Evolutionary conservation across 2,329 filamentous ascomycete genomes (phyloP), one percentile per base, ranked within the genome.

Genomic region (Atkinsonella hypoxylon): DNA sequence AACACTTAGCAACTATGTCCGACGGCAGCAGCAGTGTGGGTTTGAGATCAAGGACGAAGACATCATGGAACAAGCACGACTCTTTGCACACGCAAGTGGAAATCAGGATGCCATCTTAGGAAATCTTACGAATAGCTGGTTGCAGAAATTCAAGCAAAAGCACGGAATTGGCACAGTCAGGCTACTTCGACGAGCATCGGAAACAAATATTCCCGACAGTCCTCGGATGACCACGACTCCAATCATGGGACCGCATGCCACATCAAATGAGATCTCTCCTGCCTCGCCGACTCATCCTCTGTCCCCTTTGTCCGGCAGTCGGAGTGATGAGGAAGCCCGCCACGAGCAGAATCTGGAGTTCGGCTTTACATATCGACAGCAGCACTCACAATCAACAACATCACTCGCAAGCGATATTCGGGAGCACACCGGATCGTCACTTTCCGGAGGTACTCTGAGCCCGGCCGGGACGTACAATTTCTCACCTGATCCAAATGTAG

Each of bases 111-210:
- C 77, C 55, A 80, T 87, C 47, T 67, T 85, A 51, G 87, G 85
- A 59, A 78, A 79, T 46, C 78, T 88, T 56, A 93, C 80, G 57
- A 73, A 80, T 31, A 82, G 76, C 57, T 96, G 91, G 90, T 76
- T 97, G 34, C 89, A 95, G 62, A 94, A 93, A 64, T 97, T 97
- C 74, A 95, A 96, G 72, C 81, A 89, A 63, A 95, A 91, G 70
- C 85, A 95, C 64, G 82, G 69, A 31, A 70, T 80, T 50, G 71
- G 67, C 15, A 70, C 69, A 15, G 72, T 68, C 15, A 75, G 70
- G 53, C 61, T 81, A 38, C 71, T 73, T 54, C 71, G 80, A 43
- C 70, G 80, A 50, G 79, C 79, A 7, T 83, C 79, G 3, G 80
- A 83, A 63, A 77, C 82, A 38, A 89, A 87, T 62, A 85, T 90